These are phyloP conservation scores for Perkinsus chesapeaki DNA, from an alignment of 169 alveolate genomes.

Conservation along the genomic window DNA sequence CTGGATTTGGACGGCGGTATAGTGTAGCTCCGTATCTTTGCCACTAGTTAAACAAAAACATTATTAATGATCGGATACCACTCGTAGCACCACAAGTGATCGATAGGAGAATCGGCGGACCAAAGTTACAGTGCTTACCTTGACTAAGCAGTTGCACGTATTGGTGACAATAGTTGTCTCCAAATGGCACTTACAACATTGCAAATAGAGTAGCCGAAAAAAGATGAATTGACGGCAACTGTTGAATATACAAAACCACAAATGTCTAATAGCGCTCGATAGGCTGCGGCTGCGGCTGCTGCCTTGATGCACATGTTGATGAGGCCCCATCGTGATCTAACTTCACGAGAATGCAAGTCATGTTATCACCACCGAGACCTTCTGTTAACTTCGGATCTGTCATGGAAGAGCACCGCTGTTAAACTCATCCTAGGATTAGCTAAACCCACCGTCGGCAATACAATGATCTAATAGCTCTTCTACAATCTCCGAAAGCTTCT, in stretches of 20 bases:
- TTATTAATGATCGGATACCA: too few relatives aligned
- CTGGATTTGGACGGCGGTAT: too few relatives aligned
- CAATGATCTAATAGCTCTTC: constrained; percentile 15
- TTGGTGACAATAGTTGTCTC: not conserved
- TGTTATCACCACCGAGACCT: constrained; percentile 71
- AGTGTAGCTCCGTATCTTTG: too few relatives aligned
- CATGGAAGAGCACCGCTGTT: too few relatives aligned
- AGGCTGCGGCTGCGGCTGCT: not conserved
- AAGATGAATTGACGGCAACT: not conserved
- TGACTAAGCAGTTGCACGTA: too few relatives aligned
- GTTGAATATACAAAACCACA: not conserved
- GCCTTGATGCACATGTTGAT: not conserved
- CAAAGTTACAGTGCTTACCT: too few relatives aligned
- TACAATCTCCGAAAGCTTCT: not conserved
- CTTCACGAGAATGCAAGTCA: constrained; percentile 59
- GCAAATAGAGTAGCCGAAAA: not conserved
- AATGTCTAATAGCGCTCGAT: not conserved
- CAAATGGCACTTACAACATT: not conserved
- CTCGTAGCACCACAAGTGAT: too few relatives aligned
- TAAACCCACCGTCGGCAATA: constrained; percentile 22
- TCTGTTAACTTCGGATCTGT: constrained; percentile 40
- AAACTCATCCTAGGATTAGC: too few relatives aligned
- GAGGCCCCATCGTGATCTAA: constrained; percentile 25
- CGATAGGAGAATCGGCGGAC: not conserved
- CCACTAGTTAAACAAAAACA: too few relatives aligned